Conservation (phyloP, 768 basidiomycete species). For the Pleurotus pulmonarius region DNA sequence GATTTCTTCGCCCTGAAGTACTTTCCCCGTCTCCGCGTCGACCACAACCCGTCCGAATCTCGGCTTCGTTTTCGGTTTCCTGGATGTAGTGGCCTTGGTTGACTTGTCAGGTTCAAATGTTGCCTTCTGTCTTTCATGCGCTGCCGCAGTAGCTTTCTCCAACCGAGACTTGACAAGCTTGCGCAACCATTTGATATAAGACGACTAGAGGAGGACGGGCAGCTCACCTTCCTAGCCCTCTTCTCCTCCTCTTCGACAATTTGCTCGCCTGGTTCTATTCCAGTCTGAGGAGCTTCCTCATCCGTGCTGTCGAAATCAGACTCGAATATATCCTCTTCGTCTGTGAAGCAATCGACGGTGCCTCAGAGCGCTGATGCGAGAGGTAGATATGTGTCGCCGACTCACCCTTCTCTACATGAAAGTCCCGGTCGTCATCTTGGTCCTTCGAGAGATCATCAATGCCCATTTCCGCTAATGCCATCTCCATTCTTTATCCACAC, state of each 20-base stretch:
- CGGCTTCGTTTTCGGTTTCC: slow-evolving; percentile 23
- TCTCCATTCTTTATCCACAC: slow-evolving; percentile 57
- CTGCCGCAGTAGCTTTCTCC: slow-evolving; percentile 62
- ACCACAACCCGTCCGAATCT: slow-evolving; percentile 41
- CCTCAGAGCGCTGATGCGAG: neutral
- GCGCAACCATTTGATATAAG: neutral
- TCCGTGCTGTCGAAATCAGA: slow-evolving; percentile 88
- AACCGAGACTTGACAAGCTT: slow-evolving; percentile 40
- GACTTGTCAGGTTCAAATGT: slow-evolving; percentile 61
- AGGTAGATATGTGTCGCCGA: neutral
- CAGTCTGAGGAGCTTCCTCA: slow-evolving; percentile 57
- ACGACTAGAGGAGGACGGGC: neutral
- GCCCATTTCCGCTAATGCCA: slow-evolving; percentile 69
- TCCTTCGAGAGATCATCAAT: slow-evolving; percentile 54
- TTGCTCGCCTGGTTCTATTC: slow-evolving; percentile 52
- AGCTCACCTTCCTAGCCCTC: slow-evolving; percentile 41
- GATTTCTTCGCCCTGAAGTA: slow-evolving; percentile 32
- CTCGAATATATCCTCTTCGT: slow-evolving; percentile 78
- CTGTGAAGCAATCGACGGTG: slow-evolving; percentile 29
- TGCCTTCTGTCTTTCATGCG: slow-evolving; percentile 61
- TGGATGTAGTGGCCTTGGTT: slow-evolving; percentile 17
- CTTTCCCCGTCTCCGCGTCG: slow-evolving; percentile 60
- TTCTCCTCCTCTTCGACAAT: slow-evolving; percentile 60
- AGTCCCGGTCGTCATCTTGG: slow-evolving; percentile 72
- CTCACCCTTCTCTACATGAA: slow-evolving; percentile 59